Evolutionary conservation across 2,329 filamentous ascomycete genomes (phyloP), one percentile per base, ranked within the genome.

Genomic region (Fusarium tuaranense): DNA sequence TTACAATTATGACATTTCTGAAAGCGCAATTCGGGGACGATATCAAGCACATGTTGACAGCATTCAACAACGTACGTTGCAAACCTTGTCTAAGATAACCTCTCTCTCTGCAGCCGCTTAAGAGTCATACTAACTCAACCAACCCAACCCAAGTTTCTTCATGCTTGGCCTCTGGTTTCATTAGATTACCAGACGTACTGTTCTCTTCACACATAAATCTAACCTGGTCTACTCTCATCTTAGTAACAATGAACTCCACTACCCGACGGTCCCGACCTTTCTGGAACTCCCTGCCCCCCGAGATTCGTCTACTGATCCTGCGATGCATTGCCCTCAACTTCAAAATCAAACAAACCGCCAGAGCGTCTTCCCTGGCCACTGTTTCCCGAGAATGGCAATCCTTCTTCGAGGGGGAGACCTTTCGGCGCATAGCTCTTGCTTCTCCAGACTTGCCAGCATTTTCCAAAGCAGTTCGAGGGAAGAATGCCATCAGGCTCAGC

Each of bases 331-430:
- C 38, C 18, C 57, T 57, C 13, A n/a, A 68, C 22, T 25, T 51
- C 7, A 25, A 34, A 22, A 7, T 22, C 2, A 18, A 30, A 36
- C 30, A 58, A 44, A 46, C 38, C 7, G 10, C n/a, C 7, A 55
- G 32, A 25, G 32, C 41, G n/a, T 48, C 67, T 55, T 34, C 39
- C 1, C 27, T 74, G 2, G 70, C 70, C 30, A 53, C 65, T 4
- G 70, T 74, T 14, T 74, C 46, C 25, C 46, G 20, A 55, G 72
- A 70, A 7, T 72, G 72, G 72, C 65, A 72, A 63, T 39, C 13
- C 22, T 70, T 72, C n/a, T 70, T 72, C 20, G 70, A 74, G 18
- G 34, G 46, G 16, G 22, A 64, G 18, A 65, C 67, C 1, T 74
- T 74, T 12, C 60, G 48, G 5, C 62, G 34, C 38, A 16, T 71